Base-by-base conservation (phyloP, 306 rosid genomes). In the Sechiopsis laciniata region DNA sequence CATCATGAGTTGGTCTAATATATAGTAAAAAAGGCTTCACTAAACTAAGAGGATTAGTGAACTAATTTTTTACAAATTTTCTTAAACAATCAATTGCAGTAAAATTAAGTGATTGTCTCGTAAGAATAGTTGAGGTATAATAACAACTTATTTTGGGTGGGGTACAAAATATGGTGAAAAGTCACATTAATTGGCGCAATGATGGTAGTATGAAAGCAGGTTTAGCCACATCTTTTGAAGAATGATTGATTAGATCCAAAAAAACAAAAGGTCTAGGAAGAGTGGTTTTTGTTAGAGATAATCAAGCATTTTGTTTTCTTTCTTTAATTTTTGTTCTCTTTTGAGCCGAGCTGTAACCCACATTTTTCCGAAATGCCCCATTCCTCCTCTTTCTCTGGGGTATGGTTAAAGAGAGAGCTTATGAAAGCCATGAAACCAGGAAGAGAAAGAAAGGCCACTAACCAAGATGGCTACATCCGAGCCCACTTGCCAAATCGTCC, bases 401-500 rank as follows among this genome's bases (percentile, higher is more conserved):
- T 57, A 75, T 58, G 76, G 71, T 32, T 32, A 20, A 37, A 64
- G 71, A 64, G 71, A 70, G 70, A 51, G 67, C 75, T 46, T 16
- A 56, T 71, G 67, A 71, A 81, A 79, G 78, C 85, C 83, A 61
- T 78, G 79, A 78, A 91, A 89, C 87, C 81, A 85, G 91, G 87
- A 84, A 72, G 45, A 76, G 46, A 69, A 69, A 69, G 17, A 69
- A 72, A 45, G 55, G 72, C 56, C 73, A 22, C 58, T 69, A 60
- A 12, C 67, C 50, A 62, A 21, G 2, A 20, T 48, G 57, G 58
- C 58, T 13, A 69, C 57, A 69, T 69, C 68, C 37, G n/a, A 67
- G 72, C 72, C 72, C 72, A 66, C 72, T 66, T 42, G 54, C 72
- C 55, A 10, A 40, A 65, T 65, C 22, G 9, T 71, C 74, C 45